Conservation (phyloP, 306 rosid species). For the Quercus bicolor region DNA sequence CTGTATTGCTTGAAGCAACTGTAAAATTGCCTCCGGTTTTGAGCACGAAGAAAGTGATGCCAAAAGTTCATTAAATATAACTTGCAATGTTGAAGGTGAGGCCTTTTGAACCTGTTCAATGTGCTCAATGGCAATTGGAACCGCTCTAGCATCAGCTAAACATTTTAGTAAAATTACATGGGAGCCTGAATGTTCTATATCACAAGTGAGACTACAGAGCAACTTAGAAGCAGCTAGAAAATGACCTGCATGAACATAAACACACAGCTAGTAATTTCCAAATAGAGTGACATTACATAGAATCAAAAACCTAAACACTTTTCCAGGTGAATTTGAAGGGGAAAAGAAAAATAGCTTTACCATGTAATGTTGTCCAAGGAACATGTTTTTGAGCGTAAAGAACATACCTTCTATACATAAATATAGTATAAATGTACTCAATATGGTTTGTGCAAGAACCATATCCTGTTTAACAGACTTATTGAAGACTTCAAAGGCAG, state of each 20-base stretch:
- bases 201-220: constrained; percentile 44
- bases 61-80: constrained; percentile 48
- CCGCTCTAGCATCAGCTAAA: constrained; percentile 57
- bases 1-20: constrained; percentile 50
- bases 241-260: constrained; percentile 50
- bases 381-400: constrained; percentile 9
- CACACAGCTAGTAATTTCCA: background rate
- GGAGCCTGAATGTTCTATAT: constrained; percentile 37
- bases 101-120: constrained; percentile 50
- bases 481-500: constrained; percentile 66
- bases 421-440: constrained; percentile 42
- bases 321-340: background rate
- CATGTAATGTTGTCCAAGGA: background rate
- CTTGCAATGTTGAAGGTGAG: constrained; percentile 49
- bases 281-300: background rate
- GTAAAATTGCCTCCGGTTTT: constrained; percentile 44
- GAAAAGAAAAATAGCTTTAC: constrained; percentile 9
- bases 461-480: constrained; percentile 51
- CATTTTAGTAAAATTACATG: constrained; percentile 63
- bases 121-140: constrained; percentile 55
- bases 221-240: constrained; percentile 58
- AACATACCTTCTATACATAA: constrained; percentile 66
- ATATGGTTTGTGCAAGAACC: constrained; percentile 45
- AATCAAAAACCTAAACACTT: constrained; percentile 3
- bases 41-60: constrained; percentile 61